Base-by-base conservation (phyloP, 257 asterid species). In the Coffea eugenioides region DNA sequence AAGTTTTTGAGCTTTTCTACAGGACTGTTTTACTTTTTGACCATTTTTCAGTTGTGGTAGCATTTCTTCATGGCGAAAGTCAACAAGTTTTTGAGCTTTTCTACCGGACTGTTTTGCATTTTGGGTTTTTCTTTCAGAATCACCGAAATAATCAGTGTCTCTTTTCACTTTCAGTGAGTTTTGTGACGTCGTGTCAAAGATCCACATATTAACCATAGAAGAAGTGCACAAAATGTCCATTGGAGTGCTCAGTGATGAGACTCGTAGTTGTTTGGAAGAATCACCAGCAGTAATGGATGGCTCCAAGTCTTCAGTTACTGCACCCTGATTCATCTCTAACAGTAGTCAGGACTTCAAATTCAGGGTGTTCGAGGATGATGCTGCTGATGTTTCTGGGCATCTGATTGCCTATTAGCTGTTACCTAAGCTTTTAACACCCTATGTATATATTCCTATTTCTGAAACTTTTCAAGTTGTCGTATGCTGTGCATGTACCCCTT, bases 181-280 rank as follows among this genome's bases (percentile, higher is more conserved):
- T 77, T 85, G 93, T 73, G 95, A 92, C 69, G 98, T 93, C 78
- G 98, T 85, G 41, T 86, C 88, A 21, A 92, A 92, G 92, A 95
- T 95, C 88, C 99, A 93, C 62, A 85, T 95, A 81, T 91, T 92
- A 90, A 93, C 99, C 18, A 90, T 87, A 84, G 99, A 93, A 73
- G 99, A 95, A 82, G 97, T 95, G 83, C 97, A 92, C 89, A 92
- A 92, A 87, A 88, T 93, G 92, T 87, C 81, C 52, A 80, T 91
- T 12, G 97, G 97, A n/a, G 87, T 88, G 87, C 86, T 91, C 78
- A 88, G 94, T 12, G 99, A 95, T 12, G 98, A 94, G 87, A 91
- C 97, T 39, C 96, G 89, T 69, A 95, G 99, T 87, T 93, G 98
- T 82, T 81, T 95, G 92, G 99, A 93, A 77, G 98, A 95, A 88